phyloP scores from a whole-genome alignment of 176 grass and related monocot genomes.

The Musa acuminata region DNA sequence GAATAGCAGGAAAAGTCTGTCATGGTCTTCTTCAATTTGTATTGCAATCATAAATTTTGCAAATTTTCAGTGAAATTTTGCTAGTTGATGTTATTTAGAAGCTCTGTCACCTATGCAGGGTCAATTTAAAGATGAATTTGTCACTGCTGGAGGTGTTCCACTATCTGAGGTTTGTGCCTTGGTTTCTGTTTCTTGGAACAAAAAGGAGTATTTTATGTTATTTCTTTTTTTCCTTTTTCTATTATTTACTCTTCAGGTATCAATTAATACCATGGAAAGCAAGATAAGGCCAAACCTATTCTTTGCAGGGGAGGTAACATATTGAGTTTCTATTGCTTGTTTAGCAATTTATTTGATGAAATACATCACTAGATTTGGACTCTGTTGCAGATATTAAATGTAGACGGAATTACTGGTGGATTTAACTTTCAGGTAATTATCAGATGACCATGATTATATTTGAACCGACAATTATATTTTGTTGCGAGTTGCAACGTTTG shows the following conservation, averaged over 20 bases:
- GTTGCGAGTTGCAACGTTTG: not conserved
- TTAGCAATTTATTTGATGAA: slow-evolving; percentile 8
- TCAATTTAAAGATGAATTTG: slow-evolving; percentile 99
- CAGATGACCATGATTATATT: not conserved
- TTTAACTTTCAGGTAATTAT: slow-evolving; percentile 85
- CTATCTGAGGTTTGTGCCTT: slow-evolving; percentile 64
- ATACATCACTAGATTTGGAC: slow-evolving; percentile 16
- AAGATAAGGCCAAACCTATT: slow-evolving; percentile 72
- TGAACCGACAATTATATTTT: not conserved
- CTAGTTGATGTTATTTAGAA: not conserved
- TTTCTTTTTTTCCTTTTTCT: not conserved
- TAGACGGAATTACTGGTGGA: slow-evolving; percentile 80
- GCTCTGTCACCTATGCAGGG: slow-evolving; percentile 38
- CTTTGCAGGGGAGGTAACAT: slow-evolving; percentile 91
- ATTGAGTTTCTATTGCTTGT: slow-evolving; percentile 1
- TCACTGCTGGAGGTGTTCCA: slow-evolving; percentile 80
- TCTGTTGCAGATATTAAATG: slow-evolving; percentile 53
- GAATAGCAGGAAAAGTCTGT: slow-evolving; percentile 64
- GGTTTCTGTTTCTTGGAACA: slow-evolving; percentile 9
- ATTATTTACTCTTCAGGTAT: slow-evolving; percentile 39
- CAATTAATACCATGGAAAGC: slow-evolving; percentile 78
- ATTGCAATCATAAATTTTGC: slow-evolving; percentile 1
- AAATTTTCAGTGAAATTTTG: not conserved
- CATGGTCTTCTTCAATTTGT: not conserved
- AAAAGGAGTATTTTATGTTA: not conserved